phyloP scores from a whole-genome alignment of 768 basidiomycete species.

The Infundibulicybe gibba region DNA sequence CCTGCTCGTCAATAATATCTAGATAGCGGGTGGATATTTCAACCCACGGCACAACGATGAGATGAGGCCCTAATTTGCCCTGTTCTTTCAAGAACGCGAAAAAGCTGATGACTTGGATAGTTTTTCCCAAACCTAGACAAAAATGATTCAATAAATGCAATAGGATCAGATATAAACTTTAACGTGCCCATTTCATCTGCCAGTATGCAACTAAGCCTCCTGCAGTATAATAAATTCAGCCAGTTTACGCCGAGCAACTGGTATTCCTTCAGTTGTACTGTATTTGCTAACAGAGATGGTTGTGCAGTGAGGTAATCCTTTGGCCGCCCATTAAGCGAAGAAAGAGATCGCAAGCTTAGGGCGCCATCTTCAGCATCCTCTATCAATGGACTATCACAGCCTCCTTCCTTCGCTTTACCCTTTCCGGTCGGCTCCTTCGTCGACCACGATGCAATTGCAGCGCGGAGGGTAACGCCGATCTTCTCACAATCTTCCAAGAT shows the following conservation, averaged over 20 bases:
- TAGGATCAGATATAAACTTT: constrained; percentile 2
- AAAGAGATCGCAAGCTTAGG: constrained; percentile 49
- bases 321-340: constrained; percentile 34
- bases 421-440: constrained; percentile 30
- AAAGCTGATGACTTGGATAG: constrained; percentile 98
- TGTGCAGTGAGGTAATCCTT: constrained; percentile 73
- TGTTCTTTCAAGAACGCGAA: constrained; percentile 83
- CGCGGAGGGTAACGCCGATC: constrained; percentile 72
- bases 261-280: constrained; percentile 89
- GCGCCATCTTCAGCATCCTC: constrained; percentile 59
- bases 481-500: constrained; percentile 86
- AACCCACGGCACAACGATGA: constrained; percentile 92
- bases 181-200: constrained; percentile 97
- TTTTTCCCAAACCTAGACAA: constrained; percentile 88
- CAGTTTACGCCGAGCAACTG: constrained; percentile 98
- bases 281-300: constrained; percentile 62
- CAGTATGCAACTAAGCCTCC: constrained; percentile 86
- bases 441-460: constrained; percentile 80
- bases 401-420: constrained; percentile 34
- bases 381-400: constrained; percentile 8
- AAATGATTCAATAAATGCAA: constrained; percentile 2
- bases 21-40: not conserved
- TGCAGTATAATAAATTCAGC: constrained; percentile 83
- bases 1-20: constrained; percentile 5
- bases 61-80: constrained; percentile 80